These are phyloP conservation scores for Aristolochia contorta DNA, from an alignment of 164 flowering plant species.

Conservation along the genomic window DNA sequence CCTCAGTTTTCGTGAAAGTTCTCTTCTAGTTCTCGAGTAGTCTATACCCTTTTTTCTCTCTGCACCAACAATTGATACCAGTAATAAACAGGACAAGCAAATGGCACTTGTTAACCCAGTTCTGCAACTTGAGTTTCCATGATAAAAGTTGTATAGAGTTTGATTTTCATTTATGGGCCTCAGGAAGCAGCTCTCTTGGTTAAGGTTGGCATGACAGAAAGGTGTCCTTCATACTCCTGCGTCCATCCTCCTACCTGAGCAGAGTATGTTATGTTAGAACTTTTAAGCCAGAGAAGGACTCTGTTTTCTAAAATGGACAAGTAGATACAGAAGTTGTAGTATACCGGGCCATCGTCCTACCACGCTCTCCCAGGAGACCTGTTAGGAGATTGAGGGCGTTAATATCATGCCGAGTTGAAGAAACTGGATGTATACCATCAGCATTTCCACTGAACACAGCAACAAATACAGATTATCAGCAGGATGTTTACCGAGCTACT, in stretches of 20 bases:
- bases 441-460: constrained; percentile 68
- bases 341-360: constrained; percentile 91
- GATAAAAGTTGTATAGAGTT: too few species aligned
- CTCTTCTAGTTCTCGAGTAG: too few species aligned
- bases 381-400: constrained; percentile 72
- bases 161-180: background rate
- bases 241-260: constrained; percentile 87
- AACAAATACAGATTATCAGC: background rate
- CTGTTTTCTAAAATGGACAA: background rate
- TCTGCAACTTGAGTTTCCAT: too few species aligned
- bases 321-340: background rate
- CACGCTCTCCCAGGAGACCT: constrained; percentile 71
- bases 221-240: constrained; percentile 65
- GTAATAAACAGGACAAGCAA: too few species aligned
- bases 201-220: constrained; percentile 50
- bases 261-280: too few species aligned
- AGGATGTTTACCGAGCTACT: constrained; percentile 24
- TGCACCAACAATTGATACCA: too few species aligned
- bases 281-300: too few species aligned
- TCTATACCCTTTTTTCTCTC: too few species aligned
- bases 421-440: constrained; percentile 82
- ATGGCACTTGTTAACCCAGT: too few species aligned
- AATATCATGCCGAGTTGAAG: constrained; percentile 81
- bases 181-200: constrained; percentile 3
- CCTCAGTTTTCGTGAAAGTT: too few species aligned